Conservation (phyloP, 768 basidiomycete species). For the Termitomyces sp. region DNA sequence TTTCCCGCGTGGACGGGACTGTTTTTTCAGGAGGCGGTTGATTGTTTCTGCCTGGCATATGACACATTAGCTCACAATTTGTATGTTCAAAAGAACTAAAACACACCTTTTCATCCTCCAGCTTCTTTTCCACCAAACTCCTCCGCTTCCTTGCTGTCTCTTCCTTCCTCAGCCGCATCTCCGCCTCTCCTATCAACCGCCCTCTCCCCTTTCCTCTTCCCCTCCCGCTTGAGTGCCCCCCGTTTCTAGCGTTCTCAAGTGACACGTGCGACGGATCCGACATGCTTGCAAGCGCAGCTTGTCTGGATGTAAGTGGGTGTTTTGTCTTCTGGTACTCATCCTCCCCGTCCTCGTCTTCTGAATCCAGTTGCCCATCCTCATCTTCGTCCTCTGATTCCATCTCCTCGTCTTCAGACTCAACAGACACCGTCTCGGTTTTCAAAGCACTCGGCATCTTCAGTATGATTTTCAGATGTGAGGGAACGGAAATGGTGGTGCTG, state of each 20-base stretch:
- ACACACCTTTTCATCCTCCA: constrained; percentile 77
- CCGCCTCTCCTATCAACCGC: constrained; percentile 15
- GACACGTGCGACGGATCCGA: constrained; percentile 67
- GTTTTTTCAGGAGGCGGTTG: constrained; percentile 84
- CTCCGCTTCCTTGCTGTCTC: constrained; percentile 81
- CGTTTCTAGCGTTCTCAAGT: constrained; percentile 19
- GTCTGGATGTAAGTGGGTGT: constrained; percentile 49
- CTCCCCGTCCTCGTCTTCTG: background rate
- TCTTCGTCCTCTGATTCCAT: background rate
- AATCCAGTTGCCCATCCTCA: background rate
- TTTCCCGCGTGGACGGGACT: constrained; percentile 61
- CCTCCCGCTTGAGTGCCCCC: background rate
- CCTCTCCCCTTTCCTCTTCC: constrained; percentile 17
- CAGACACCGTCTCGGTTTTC: constrained; percentile 10
- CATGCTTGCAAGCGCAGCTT: constrained; percentile 68
- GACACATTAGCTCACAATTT: too few relatives aligned
- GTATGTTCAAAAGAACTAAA: too few relatives aligned
- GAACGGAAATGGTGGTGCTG: background rate
- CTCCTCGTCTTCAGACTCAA: constrained; percentile 32
- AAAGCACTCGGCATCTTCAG: constrained; percentile 13
- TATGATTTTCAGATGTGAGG: constrained; percentile 11
- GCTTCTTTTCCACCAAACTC: constrained; percentile 75
- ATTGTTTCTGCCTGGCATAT: constrained; percentile 76
- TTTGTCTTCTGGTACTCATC: constrained; percentile 2
- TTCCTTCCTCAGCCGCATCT: constrained; percentile 44